Base-by-base conservation (phyloP, 257 asterid species). In the Nicotiana knightiana region DNA sequence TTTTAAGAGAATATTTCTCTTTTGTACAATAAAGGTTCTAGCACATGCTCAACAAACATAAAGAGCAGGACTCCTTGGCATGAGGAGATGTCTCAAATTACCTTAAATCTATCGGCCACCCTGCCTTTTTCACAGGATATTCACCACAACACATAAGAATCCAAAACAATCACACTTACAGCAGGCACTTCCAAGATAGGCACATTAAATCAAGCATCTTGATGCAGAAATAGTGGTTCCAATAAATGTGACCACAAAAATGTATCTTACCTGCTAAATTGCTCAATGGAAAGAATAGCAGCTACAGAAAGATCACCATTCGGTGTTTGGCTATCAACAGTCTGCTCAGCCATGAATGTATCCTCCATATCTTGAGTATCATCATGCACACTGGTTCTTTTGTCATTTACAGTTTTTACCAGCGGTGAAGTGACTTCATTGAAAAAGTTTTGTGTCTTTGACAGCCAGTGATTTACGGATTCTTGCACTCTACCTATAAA, bases 231-330 rank as follows among this genome's bases (percentile, higher is more conserved):
- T n/a, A 68, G 59, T 43, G 78, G 37, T 71, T 71, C 59, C 59
- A 12, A 48, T 24, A 3, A 46, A 24, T 48, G 21, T 24, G 79
- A 71, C 61, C 79, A 48, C 2, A 24, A 75, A 15, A 51, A 51
- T 75, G 80, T 26, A 16, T 83, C 82, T 84, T 92, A 96, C 99
- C 98, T 88, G 97, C 98, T 91, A 87, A 96, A 96, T 88, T 94
- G 98, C 92, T 96, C 99, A 32, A 96, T 89, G 83, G 98, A 96
- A 86, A 93, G 79, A 85, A 96, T 89, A 62, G 99, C 93, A 77
- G 93, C 97, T 57, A 89, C 92, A 46, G 99, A 96, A 82, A 96
- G 93, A 46, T 92, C 88, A 79, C 99, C 99, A 63, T 86, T 87
- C 33, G 93, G 90, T 59, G 89, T 92, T 89, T 79, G 88, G 81